A percentile compares a stretch with the other conserved stretches of the same genome.
phyloP scores from a whole-genome alignment of 1,284 basidiomycete species.

The Naganishia cerealis region DNA sequence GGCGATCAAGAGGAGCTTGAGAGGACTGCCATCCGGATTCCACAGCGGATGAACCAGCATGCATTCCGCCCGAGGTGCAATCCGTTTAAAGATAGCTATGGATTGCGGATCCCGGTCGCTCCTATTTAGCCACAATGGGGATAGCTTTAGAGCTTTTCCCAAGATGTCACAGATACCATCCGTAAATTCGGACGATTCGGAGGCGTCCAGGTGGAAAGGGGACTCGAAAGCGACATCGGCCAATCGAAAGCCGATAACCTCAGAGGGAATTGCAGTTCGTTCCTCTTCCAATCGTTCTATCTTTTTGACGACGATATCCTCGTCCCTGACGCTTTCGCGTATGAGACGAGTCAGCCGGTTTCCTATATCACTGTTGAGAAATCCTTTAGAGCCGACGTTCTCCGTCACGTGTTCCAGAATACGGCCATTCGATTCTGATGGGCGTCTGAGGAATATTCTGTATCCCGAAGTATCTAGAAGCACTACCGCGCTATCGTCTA shows the following conservation, averaged over 20 bases:
- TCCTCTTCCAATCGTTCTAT: conserved; percentile 12
- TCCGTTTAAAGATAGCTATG: conserved; percentile 38
- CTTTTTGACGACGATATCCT: conserved; percentile 27
- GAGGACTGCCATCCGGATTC: conserved; percentile 41
- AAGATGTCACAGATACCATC: conserved; percentile 30
- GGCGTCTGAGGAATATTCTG: conserved; percentile 15
- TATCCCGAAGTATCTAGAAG: conserved; percentile 26
- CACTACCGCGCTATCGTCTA: conserved; percentile 25
- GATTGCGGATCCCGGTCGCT: conserved; percentile 43
- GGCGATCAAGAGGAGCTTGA: conserved; percentile 43
- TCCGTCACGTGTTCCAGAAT: conserved; percentile 13
- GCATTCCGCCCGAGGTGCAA: conserved; percentile 32
- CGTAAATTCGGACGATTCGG: conserved; percentile 9
- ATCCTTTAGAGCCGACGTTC: conserved; percentile 6
- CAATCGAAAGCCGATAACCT: conserved; percentile 11
- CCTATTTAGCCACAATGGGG: conserved; percentile 40
- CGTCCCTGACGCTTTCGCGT: neutral
- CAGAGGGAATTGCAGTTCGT: neutral
- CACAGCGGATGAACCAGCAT: conserved; percentile 41
- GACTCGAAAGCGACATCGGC: conserved; percentile 24
- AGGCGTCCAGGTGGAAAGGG: conserved; percentile 23
- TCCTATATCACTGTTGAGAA: conserved; percentile 7
- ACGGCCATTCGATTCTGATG: conserved; percentile 7
- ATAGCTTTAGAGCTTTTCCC: conserved; percentile 39
- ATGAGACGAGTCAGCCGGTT: conserved; percentile 7